Percentiles rank a stretch among this genome's conserved stretches.
Conservation (phyloP, 1,139 yeast species). For the Lodderomyces elongisporus region DNA sequence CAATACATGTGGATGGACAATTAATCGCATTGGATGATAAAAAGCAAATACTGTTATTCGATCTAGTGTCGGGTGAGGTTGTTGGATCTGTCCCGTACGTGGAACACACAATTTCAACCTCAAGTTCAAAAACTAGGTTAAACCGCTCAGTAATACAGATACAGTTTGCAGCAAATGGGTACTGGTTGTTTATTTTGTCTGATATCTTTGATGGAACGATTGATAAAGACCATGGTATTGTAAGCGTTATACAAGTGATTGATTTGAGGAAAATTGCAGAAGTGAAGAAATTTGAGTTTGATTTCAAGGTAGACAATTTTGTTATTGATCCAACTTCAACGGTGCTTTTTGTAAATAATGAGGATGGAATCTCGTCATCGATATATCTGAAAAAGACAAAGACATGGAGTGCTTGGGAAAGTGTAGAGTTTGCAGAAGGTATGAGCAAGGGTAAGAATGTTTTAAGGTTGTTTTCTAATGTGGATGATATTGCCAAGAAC, state of each 20-base stretch:
- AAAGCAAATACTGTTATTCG: constrained; percentile 9
- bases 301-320: constrained; percentile 19
- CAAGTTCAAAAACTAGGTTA: no score
- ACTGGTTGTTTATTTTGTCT: constrained; percentile 48
- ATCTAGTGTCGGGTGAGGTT: constrained; percentile 26
- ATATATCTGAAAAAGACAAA: constrained; percentile 44
- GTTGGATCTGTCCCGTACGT: constrained; percentile 20
- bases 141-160: constrained; percentile 30
- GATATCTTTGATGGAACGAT: no score
- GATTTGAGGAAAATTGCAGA: constrained; percentile 49
- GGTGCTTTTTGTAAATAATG: constrained; percentile 19
- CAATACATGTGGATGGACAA: constrained; percentile 63
- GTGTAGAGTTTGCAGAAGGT: not conserved
- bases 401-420: constrained; percentile 24
- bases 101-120: no score
- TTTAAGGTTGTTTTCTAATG: not conserved
- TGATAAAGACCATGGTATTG: constrained; percentile 7
- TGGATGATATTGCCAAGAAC: no score
- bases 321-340: constrained; percentile 46
- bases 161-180: constrained; percentile 64
- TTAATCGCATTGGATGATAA: constrained; percentile 47
- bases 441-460: no score
- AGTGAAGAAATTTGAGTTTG: constrained; percentile 24
- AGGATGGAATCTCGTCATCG: constrained; percentile 17
- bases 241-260: constrained; percentile 37